Evolutionary conservation across 352 stramenopile species (phyloP).

Genomic region (Pythium sukuiense): DNA sequence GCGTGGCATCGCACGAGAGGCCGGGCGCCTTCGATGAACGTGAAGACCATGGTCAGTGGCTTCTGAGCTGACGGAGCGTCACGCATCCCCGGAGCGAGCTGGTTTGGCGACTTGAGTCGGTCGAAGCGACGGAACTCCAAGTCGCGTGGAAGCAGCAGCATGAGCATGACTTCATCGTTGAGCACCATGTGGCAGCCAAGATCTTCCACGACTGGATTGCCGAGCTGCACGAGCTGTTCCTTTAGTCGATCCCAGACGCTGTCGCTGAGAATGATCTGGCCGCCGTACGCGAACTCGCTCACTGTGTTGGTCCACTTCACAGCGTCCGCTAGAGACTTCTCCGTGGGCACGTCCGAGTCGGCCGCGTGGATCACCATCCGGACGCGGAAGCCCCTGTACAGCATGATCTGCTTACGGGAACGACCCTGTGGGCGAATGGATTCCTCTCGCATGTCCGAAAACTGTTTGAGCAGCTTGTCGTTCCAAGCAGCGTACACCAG

Average conservation of each 20-base stretch:
- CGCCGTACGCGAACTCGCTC: slow-evolving; percentile 79
- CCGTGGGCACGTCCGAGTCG: slow-evolving; percentile 46
- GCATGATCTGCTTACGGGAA: slow-evolving; percentile 71
- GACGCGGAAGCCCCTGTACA: slow-evolving; percentile 84
- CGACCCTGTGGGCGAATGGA: slow-evolving; percentile 27
- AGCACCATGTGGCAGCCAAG: slow-evolving; percentile 73
- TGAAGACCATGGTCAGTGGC: slow-evolving; percentile 88
- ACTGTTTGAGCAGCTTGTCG: slow-evolving; percentile 83
- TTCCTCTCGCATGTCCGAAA: slow-evolving; percentile 80
- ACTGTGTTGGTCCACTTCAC: slow-evolving; percentile 87
- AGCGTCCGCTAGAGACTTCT: slow-evolving; percentile 67
- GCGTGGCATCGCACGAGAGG: slow-evolving; percentile 81
- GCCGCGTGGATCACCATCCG: slow-evolving; percentile 86
- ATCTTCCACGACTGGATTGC: slow-evolving; percentile 88
- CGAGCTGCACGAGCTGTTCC: slow-evolving; percentile 83
- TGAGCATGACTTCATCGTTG: slow-evolving; percentile 73
- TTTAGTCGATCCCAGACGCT: slow-evolving; percentile 86
- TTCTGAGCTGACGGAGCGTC: slow-evolving; percentile 78
- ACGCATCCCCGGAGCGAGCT: slow-evolving; percentile 77
- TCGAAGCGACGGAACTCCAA: slow-evolving; percentile 75
- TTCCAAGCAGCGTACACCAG: slow-evolving; percentile 87
- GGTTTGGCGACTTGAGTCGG: slow-evolving; percentile 68
- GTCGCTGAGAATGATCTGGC: slow-evolving; percentile 84
- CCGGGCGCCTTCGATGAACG: slow-evolving; percentile 84
- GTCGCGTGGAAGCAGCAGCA: slow-evolving; percentile 78